Evolutionary conservation across 768 basidiomycete genomes (phyloP), one percentile per base, ranked within the genome.

Genomic region (Paxillus ammoniavirescens): DNA sequence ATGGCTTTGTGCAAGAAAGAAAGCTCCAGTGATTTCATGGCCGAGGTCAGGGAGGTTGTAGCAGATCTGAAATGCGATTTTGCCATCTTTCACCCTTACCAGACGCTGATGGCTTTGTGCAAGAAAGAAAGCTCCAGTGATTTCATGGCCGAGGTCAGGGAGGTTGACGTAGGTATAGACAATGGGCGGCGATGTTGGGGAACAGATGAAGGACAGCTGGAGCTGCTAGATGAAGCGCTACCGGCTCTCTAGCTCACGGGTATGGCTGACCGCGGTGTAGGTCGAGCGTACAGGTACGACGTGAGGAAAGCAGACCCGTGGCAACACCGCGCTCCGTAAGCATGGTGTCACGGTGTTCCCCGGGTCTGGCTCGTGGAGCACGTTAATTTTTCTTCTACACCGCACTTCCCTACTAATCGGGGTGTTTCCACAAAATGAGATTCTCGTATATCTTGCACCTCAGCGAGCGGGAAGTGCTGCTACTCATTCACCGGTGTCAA

Each of bases 31-130:
- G 75, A 69, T 1, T 68, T 68, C 36, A 72, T 74, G 14, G 79
- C 87, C 37, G 82, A 89, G 49, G 82, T 81, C 2, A 76, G 75
- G 3, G 78, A 78, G 58, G 66, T 78, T 0, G 86, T n/a, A n/a
- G n/a, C n/a, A n/a, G n/a, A n/a, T n/a, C n/a, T n/a, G n/a, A n/a
- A 97, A 68, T 98, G 96, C 63, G 93, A 98, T 70, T 75, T 99
- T 41, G 82, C 87, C 50, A 82, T 98, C 8, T 98, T 93, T 68
- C 97, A 98, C 68, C 96, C 97, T 0, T 99, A 99, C 71, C 86
- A 93, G 48, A 91, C 93, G 0, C 81, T 98, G 21, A 74, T 89
- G 40, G 77, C 88, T 1, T 75, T 97, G 15, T 90, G 89, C 61
- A 86, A 81, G 54, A 82, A 83, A 54, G 72, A 77, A n/a, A 62